Conservation (phyloP, 2,329 filamentous ascomycete genomes). For the Aspergillus felis region DNA sequence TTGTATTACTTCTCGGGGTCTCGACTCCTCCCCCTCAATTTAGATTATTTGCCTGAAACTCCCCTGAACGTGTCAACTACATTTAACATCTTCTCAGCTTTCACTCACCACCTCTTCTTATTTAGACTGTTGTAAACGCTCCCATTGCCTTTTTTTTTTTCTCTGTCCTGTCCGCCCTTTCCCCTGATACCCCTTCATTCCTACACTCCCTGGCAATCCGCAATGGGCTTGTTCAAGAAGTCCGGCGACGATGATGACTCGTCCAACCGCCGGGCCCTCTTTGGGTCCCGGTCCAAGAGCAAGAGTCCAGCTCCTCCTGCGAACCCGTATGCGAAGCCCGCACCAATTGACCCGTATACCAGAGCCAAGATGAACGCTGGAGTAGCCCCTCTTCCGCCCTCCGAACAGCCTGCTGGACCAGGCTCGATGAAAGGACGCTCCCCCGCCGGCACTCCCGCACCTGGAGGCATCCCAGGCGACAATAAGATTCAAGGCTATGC, state of each 20-base stretch:
- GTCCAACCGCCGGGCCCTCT: conserved; percentile 54
- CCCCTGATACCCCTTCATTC: not conserved
- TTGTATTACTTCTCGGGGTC: conserved; percentile 10
- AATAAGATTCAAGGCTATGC: conserved; percentile 38
- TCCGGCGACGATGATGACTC: conserved; percentile 50
- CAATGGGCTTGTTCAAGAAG: conserved; percentile 6
- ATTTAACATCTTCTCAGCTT: not conserved
- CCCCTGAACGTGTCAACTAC: conserved; percentile 23
- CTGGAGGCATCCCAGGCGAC: conserved; percentile 24
- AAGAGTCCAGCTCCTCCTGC: conserved; percentile 49
- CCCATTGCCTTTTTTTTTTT: not conserved
- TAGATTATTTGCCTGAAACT: conserved; percentile 18
- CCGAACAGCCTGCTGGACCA: conserved; percentile 25
- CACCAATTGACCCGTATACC: conserved; percentile 53
- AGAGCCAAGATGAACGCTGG: conserved; percentile 44
- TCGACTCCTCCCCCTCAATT: conserved; percentile 10
- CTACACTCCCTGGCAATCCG: not conserved
- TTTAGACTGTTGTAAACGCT: not conserved
- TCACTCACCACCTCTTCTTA: not conserved
- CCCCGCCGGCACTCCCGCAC: conserved; percentile 21
- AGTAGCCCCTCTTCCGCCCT: conserved; percentile 32
- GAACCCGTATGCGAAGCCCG: conserved; percentile 56
- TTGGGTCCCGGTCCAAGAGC: conserved; percentile 53
- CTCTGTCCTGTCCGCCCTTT: not conserved
- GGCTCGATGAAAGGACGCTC: conserved; percentile 1